Evolutionary conservation across 805 yeast species (phyloP), one percentile per base, ranked within the genome.

Genomic region (Candida maesae): DNA sequence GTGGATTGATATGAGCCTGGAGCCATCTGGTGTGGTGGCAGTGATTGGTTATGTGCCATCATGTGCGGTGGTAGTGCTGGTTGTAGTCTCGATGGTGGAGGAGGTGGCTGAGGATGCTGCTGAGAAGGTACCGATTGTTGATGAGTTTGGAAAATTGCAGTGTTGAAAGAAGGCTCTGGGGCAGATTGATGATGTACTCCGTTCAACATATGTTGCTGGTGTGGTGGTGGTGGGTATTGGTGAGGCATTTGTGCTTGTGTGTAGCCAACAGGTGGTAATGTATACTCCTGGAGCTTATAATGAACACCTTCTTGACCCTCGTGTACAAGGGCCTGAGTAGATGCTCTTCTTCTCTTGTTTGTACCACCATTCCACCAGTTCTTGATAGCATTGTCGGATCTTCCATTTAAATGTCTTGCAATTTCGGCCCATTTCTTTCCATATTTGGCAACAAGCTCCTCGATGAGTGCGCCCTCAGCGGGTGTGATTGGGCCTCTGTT

Each of bases 291-390:
- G n/a, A n/a, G n/a, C n/a, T n/a, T n/a, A n/a, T n/a, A n/a, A n/a
- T n/a, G n/a, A n/a, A n/a, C n/a, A n/a, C 23, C 33, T 24, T 28
- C 31, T 18, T 35, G 46, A 17, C 32, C 23, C n/a, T 39, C 48
- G 24, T 49, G 52, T 7, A 50, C 26, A 8, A 52, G 41, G 6
- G 63, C 56, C 16, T 43, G 47, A 10, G 63, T 59, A 2, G 69
- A 60, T 21, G 72, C 71, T 49, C 88, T 67, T 54, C 93, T 74
- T 46, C 95, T 68, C 45, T 95, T 71, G 59, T 85, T 87, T 12
- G 95, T 91, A 8, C 95, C 95, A 4, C 96, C 95, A 58, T 87
- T 87, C 96, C 96, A 88, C 96, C 96, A 89, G 64, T 89, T 89
- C 59, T 87, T 87, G 53, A 87, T 86, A 16, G 95, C 89, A 60